Conservation (phyloP, 345 rosid genomes). For the Populus alba region DNA sequence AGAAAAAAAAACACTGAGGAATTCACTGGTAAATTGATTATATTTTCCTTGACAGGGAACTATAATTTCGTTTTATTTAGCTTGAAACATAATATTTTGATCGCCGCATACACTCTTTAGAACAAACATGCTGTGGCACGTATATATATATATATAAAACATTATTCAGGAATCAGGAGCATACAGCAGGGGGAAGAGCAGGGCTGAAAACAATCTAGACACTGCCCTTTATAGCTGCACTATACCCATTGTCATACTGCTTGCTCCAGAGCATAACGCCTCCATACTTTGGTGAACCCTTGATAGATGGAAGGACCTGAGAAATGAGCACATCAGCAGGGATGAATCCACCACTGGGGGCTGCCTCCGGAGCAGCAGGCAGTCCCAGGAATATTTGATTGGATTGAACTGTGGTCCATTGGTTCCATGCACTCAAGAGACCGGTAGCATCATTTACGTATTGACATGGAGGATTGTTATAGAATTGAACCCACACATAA, state of each 20-base stretch:
- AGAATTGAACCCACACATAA: constrained; percentile 23
- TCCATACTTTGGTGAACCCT: constrained; percentile 14
- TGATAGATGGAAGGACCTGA: constrained; percentile 19
- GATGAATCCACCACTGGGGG: constrained; percentile 12
- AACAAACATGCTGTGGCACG: no score
- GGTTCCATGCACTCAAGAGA: constrained; percentile 10
- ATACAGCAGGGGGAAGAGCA: background rate
- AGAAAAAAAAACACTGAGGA: no score
- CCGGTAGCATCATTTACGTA: background rate
- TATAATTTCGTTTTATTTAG: no score
- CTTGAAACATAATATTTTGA: no score
- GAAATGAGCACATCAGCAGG: constrained; percentile 14
- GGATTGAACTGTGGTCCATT: background rate
- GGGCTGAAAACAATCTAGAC: background rate
- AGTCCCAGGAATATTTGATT: constrained; percentile 14
- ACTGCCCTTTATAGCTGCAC: constrained; percentile 10
- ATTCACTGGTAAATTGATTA: no score
- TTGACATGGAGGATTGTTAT: constrained; percentile 11
- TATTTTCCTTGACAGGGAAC: no score
- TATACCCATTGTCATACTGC: constrained; percentile 19
- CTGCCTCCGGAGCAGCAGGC: constrained; percentile 14
- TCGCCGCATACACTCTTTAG: no score
- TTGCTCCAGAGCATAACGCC: constrained; percentile 27
- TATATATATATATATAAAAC: no score
- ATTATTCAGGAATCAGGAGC: no score